phyloP scores from a whole-genome alignment of 768 basidiomycete species.

The Leccinum boreale region DNA sequence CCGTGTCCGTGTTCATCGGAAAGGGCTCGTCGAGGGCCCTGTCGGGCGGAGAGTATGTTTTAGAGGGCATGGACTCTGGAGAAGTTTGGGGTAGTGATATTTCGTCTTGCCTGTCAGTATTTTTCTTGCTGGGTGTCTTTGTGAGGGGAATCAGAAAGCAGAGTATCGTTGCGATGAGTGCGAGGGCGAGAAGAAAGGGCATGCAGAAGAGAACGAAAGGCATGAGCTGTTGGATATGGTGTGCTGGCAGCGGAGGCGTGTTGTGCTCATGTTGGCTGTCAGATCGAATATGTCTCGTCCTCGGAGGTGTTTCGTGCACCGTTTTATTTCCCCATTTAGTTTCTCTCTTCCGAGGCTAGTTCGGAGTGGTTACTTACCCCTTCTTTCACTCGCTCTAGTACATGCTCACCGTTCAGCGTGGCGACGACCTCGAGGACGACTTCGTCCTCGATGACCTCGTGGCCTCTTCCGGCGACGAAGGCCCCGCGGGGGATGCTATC shows the following conservation, averaged over 20 bases:
- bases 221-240: constrained; percentile 8
- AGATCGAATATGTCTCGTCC: neutral
- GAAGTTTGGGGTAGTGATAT: neutral
- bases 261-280: constrained; percentile 28
- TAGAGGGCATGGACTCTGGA: constrained; percentile 16
- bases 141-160: constrained; percentile 2
- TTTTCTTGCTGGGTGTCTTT: neutral
- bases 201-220: constrained; percentile 7
- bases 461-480: constrained; percentile 61
- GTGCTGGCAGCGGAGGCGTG: constrained; percentile 16
- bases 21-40: constrained; percentile 6
- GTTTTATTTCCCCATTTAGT: constrained; percentile 14
- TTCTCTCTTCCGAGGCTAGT: neutral
- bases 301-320: neutral
- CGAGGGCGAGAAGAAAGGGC: constrained; percentile 9
- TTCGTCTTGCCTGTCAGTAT: neutral
- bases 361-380: neutral
- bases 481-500: constrained; percentile 33
- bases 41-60: constrained; percentile 9
- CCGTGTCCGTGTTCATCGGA: constrained; percentile 6
- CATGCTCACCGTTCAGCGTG: constrained; percentile 37
- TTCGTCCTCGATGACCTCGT: constrained; percentile 69
- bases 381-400: neutral
- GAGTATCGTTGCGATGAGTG: constrained; percentile 1
- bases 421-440: constrained; percentile 85